These are phyloP conservation scores for Fusarium acutatum DNA, from an alignment of 2,329 filamentous ascomycete genomes.

Conservation along the genomic window DNA sequence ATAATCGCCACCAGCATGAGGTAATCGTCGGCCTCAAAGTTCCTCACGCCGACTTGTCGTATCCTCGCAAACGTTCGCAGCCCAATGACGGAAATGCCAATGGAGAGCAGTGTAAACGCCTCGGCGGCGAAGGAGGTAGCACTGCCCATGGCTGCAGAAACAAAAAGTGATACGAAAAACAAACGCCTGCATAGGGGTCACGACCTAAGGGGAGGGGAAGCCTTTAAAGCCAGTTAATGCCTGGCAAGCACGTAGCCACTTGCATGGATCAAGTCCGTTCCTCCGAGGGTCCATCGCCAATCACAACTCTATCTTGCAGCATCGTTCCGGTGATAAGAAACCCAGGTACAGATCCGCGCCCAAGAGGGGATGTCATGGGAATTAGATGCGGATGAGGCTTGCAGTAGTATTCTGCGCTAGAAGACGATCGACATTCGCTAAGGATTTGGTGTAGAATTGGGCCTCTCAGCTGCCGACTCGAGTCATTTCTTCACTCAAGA, in stretches of 20 bases:
- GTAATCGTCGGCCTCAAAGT: conserved; percentile 60
- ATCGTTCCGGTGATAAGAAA: not conserved
- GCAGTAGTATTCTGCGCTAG: not conserved
- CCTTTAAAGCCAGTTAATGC: not conserved
- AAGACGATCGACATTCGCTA: not conserved
- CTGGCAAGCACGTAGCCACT: not conserved
- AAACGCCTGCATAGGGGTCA: not conserved
- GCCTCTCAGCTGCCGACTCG: not conserved
- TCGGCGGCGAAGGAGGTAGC: conserved; percentile 32
- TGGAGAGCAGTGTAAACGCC: conserved; percentile 54
- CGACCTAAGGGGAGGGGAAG: not conserved
- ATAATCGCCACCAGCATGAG: conserved; percentile 41
- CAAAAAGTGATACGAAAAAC: not conserved
- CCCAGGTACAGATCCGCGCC: not conserved
- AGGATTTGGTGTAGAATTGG: not conserved
- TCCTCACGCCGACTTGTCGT: conserved; percentile 48
- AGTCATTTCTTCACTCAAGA: not conserved
- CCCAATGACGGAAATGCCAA: conserved; percentile 58
- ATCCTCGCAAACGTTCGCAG: conserved; percentile 60
- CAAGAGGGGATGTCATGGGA: not conserved
- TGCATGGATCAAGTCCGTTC: not conserved
- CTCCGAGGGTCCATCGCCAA: not conserved
- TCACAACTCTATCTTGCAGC: not conserved
- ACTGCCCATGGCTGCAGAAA: not conserved
- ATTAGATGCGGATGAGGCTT: not conserved